Conservation (phyloP, 2,329 filamentous ascomycete genomes). For the Rachicladosporium sp. region DNA sequence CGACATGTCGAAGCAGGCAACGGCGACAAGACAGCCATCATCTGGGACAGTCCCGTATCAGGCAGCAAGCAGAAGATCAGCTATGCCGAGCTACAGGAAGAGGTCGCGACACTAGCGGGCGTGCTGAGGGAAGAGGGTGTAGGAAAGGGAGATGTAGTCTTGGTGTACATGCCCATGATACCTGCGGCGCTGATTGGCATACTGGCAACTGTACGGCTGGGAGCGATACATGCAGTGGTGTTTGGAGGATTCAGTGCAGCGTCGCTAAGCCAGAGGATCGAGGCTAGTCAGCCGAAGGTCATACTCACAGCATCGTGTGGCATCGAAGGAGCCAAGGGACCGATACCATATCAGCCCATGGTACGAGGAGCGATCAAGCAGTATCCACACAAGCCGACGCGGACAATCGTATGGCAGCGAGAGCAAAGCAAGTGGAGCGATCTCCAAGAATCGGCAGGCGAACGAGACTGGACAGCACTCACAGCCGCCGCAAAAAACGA, state of each 20-base stretch:
- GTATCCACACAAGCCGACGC: slow-evolving; percentile 57
- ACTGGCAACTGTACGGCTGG: slow-evolving; percentile 66
- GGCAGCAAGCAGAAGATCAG: slow-evolving; percentile 58
- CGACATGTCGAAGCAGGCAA: slow-evolving; percentile 73
- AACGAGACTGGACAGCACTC: slow-evolving; percentile 69
- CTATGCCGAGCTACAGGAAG: slow-evolving; percentile 61
- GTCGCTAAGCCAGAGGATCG: slow-evolving; percentile 78
- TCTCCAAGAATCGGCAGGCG: slow-evolving; percentile 51
- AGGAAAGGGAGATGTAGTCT: slow-evolving; percentile 68
- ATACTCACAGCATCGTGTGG: slow-evolving; percentile 86
- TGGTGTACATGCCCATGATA: slow-evolving; percentile 97
- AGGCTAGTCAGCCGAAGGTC: slow-evolving; percentile 60
- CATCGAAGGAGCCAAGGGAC: slow-evolving; percentile 73
- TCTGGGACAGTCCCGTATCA: slow-evolving; percentile 81
- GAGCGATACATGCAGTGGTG: slow-evolving; percentile 81
- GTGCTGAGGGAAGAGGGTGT: slow-evolving; percentile 75
- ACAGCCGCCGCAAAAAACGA: slow-evolving; percentile 55
- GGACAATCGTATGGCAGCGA: slow-evolving; percentile 73
- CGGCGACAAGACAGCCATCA: slow-evolving; percentile 61
- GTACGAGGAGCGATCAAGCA: slow-evolving; percentile 60
- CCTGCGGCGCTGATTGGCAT: slow-evolving; percentile 78
- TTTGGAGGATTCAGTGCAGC: slow-evolving; percentile 81
- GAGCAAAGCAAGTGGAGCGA: slow-evolving; percentile 63
- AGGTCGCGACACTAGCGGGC: slow-evolving; percentile 72
- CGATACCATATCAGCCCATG: slow-evolving; percentile 63